phyloP scores from a whole-genome alignment of 352 stramenopile genomes.

The Phytophthora brassicae region DNA sequence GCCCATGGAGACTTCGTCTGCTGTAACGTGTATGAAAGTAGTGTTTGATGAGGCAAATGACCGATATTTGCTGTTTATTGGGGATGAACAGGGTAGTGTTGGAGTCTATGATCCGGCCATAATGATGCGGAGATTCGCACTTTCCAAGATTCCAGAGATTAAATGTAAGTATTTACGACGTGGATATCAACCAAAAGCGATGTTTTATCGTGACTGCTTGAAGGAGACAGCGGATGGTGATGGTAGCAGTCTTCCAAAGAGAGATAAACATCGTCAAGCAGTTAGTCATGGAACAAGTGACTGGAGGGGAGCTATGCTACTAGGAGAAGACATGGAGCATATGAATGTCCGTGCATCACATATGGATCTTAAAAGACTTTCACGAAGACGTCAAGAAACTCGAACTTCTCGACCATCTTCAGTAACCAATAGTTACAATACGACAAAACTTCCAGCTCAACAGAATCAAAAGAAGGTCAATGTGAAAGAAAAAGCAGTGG shows the following conservation, averaged over 20 bases:
- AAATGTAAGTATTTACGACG: conserved; percentile 62
- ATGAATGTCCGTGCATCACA: conserved; percentile 43
- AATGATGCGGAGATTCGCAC: conserved; percentile 50
- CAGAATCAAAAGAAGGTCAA: conserved; percentile 4
- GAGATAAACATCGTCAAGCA: conserved; percentile 25
- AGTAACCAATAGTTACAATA: background rate
- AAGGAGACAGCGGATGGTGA: conserved; percentile 38
- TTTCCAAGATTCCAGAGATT: conserved; percentile 62
- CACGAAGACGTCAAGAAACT: conserved; percentile 29
- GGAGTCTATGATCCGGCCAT: conserved; percentile 50
- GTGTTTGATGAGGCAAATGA: conserved; percentile 47
- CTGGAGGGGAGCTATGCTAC: conserved; percentile 39
- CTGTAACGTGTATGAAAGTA: conserved; percentile 57
- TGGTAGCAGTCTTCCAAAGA: conserved; percentile 3
- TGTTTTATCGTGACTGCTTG: conserved; percentile 57
- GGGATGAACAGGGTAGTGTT: conserved; percentile 53
- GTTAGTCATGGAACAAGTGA: conserved; percentile 22
- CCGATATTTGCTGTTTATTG: conserved; percentile 58
- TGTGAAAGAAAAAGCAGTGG: conserved; percentile 31
- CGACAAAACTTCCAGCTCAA: conserved; percentile 6
- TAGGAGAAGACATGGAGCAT: conserved; percentile 34
- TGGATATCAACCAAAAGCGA: conserved; percentile 63
- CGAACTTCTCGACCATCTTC: conserved; percentile 1
- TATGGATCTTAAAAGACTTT: conserved; percentile 46
- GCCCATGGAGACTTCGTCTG: conserved; percentile 11